Percentiles rank a stretch among this genome's conserved stretches.
Conservation (phyloP, 495 filamentous ascomycete genomes). For the Daldinia caldariorum region DNA sequence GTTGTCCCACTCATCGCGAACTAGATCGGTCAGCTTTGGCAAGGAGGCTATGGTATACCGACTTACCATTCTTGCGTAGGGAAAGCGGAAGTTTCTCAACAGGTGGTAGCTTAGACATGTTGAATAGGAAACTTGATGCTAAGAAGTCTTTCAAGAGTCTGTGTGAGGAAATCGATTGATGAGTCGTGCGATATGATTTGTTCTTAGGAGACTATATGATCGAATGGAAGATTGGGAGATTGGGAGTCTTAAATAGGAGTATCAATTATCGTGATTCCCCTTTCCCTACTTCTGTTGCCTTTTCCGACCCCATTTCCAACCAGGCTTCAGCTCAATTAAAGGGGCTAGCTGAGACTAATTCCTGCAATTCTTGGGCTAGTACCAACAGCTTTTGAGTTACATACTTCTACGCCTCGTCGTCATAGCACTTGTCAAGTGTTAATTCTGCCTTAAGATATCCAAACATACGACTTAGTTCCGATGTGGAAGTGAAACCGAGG, state of each 20-base stretch:
- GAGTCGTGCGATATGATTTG: neutral
- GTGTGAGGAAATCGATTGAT: neutral
- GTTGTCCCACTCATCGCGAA: slow-evolving; percentile 63
- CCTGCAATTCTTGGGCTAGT: slow-evolving; percentile 1
- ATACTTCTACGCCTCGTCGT: neutral
- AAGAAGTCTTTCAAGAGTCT: neutral
- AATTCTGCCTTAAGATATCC: neutral
- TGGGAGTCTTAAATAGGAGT: neutral
- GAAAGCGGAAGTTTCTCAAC: slow-evolving; percentile 64
- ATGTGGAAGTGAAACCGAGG: neutral
- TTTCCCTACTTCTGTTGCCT: neutral
- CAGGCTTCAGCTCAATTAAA: neutral
- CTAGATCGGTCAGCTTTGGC: slow-evolving; percentile 41
- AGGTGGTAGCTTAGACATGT: slow-evolving; percentile 54
- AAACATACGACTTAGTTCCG: neutral
- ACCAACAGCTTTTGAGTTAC: neutral
- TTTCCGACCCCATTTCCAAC: neutral
- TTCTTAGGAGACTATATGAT: neutral
- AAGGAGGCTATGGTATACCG: neutral
- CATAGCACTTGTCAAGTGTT: neutral
- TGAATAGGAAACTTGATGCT: slow-evolving; percentile 12
- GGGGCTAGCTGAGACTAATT: slow-evolving; percentile 22
- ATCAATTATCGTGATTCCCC: neutral
- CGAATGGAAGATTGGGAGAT: neutral
- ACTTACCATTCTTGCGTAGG: slow-evolving; percentile 61